Base-by-base conservation (phyloP, 495 filamentous ascomycete genomes). In the Pyrenula massariospora region DNA sequence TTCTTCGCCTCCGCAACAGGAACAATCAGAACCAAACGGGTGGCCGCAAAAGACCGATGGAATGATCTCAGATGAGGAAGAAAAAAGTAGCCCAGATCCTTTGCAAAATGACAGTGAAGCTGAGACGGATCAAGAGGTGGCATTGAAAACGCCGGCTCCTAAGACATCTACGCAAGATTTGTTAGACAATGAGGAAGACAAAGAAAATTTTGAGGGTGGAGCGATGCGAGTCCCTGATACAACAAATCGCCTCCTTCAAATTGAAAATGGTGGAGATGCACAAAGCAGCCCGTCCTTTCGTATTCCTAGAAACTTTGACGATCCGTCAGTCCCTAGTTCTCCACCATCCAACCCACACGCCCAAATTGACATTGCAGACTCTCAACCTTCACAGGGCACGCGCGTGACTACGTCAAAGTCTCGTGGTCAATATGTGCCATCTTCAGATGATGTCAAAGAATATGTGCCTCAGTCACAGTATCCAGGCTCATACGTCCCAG, bases 101-200 rank as follows among this genome's bases (percentile, higher is more conserved):
- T 24, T 56, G 24, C 57, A 56, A 1, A 65, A 62, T 24, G 60
- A 60, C 10, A 80, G 73, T 22, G 77, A 80, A 62, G 77, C 76
- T 56, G 76, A 79, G 59, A 79, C 76, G 0, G 76, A 79, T 51
- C 71, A 74, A 52, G 77, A 80, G 12, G 61, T 54, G 11, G 59
- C 60, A 2, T 60, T 66, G 51, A 59, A 70, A 0, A 60, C 63
- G 12, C 62, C 52, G 24, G 68, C 67, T 25, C 68, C 68, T 5
- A 42, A 42, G 15, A 42, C 8, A 15, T 42, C 31, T 42, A 15
- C 8, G 5, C 31, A 15, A 5, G 31, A 42, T 15, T 42, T 42
- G 15, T 8, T 62, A 10, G 64, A 65, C 52, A 68, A 58, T 2
- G 76, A 78, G 42, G 77, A 78, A 48, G 73, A 80, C 54, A 80